phyloP scores from a whole-genome alignment of 768 basidiomycete species.

The Clitopilus passeckerianus region DNA sequence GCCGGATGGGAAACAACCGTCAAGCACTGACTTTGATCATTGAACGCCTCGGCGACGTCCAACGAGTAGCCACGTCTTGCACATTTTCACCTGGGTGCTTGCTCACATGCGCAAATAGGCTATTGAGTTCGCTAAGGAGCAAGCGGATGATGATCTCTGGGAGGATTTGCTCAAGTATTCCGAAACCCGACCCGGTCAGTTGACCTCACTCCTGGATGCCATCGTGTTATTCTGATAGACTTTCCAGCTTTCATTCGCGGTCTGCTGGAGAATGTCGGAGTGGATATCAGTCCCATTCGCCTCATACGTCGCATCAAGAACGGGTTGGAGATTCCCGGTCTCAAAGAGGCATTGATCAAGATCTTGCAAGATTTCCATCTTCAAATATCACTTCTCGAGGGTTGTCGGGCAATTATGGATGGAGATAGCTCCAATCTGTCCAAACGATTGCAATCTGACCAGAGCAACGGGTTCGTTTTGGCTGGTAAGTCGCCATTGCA shows the following conservation, averaged over 20 bases:
- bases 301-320: conserved; percentile 94
- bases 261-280: conserved; percentile 91
- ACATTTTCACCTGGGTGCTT: too few relatives aligned
- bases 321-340: conserved; percentile 91
- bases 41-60: conserved; percentile 88
- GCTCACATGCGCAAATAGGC: conserved; percentile 42
- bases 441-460: conserved; percentile 62
- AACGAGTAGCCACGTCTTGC: conserved; percentile 49
- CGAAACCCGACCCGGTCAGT: conserved; percentile 82
- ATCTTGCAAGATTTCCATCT: conserved; percentile 95
- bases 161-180: conserved; percentile 93
- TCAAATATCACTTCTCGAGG: conserved; percentile 89
- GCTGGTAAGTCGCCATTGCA: conserved; percentile 38
- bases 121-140: conserved; percentile 97
- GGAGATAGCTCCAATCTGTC: conserved; percentile 78
- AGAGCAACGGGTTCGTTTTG: conserved; percentile 76
- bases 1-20: conserved; percentile 97
- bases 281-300: conserved; percentile 92
- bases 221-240: neutral
- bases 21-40: conserved; percentile 92
- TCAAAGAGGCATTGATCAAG: conserved; percentile 93
- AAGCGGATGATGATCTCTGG: conserved; percentile 96
- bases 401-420: conserved; percentile 83
- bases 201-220: neutral
- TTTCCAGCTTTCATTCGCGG: conserved; percentile 85